These are phyloP conservation scores for Ulmus americana DNA, from an alignment of 331 rosid genomes.

Conservation along the genomic window DNA sequence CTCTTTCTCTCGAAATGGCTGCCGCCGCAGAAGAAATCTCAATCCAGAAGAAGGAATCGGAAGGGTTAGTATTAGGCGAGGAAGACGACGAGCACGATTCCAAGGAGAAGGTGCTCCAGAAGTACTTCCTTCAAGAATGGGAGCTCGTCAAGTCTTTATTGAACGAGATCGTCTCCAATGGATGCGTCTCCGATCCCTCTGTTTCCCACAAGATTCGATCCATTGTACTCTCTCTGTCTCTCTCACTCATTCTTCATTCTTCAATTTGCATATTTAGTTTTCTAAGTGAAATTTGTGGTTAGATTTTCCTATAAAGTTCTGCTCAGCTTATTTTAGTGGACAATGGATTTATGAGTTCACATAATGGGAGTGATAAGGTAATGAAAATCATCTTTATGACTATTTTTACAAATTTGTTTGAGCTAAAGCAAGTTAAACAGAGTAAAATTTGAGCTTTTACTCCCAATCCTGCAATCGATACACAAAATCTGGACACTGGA, in stretches of 20 bases:
- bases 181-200: slow-evolving; percentile 55
- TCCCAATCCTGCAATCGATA: background rate
- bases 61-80: slow-evolving; percentile 19
- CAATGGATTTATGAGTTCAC: background rate
- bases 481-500: background rate
- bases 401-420: background rate
- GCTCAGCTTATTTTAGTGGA: background rate
- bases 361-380: background rate
- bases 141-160: slow-evolving; percentile 64
- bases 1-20: slow-evolving; percentile 28
- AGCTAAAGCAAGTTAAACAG: background rate
- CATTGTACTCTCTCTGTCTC: slow-evolving; percentile 53
- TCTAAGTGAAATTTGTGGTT: background rate
- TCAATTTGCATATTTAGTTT: background rate
- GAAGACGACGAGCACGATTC: slow-evolving; percentile 76
- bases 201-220: slow-evolving; percentile 73
- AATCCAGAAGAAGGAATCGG: slow-evolving; percentile 27
- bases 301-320: background rate
- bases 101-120: slow-evolving; percentile 72
- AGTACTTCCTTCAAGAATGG: slow-evolving; percentile 95
- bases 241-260: slow-evolving; percentile 13
- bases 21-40: slow-evolving; percentile 26
- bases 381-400: too few species aligned
- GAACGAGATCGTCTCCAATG: slow-evolving; percentile 58
- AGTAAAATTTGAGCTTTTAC: background rate